Base-by-base conservation (phyloP, 768 basidiomycete genomes). In the Pleurotus ostreatus region DNA sequence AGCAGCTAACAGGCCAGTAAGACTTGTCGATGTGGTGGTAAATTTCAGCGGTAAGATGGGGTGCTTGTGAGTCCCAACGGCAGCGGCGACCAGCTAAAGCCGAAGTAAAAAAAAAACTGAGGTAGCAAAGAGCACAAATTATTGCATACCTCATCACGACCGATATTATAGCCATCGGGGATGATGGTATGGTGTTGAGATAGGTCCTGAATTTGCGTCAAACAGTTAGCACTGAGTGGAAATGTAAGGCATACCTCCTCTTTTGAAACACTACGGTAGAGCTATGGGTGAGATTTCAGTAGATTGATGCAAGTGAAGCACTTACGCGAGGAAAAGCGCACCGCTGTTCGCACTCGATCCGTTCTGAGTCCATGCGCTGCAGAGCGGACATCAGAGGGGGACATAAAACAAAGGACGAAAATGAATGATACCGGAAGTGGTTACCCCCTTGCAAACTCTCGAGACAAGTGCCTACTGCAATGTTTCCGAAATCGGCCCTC, bases 371-470 rank as follows among this genome's bases (percentile, higher is more conserved):
- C 66, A 86, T 4, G 82, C 72, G 12, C 83, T 83, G 60, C 13
- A 16, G 15, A 18, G 44, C 26, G 11, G 9, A 38, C 45, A 23
- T 45, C 12, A 1, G 73, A 78, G 9, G 18, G 68, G 68, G 53
- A 57, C 77, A 74, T 43, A 70, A 9, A 34, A 9, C 7, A 11
- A 34, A 34, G 30, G 30, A 9, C 30, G 8, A 34, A 30, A 9
- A 34, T 11, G 2, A 11, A 11, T 11, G 30, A 41, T 53, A 53
- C 63, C 92, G 82, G 63, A 92, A 78, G 62, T 94, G 92, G 64
- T 88, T 83, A 5, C 92, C 92, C 2, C 92, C 92, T 47, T 86
- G 73, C 47, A 91, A 74, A 12, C 84, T 85, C 66, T 95, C 92
- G 48, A 84, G 66, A 65, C 92, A 94, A 2, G 90, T 90, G 1